Evolutionary conservation across 129 eudicot genomes (phyloP).

Genomic region (Smallanthus sonchifolius): DNA sequence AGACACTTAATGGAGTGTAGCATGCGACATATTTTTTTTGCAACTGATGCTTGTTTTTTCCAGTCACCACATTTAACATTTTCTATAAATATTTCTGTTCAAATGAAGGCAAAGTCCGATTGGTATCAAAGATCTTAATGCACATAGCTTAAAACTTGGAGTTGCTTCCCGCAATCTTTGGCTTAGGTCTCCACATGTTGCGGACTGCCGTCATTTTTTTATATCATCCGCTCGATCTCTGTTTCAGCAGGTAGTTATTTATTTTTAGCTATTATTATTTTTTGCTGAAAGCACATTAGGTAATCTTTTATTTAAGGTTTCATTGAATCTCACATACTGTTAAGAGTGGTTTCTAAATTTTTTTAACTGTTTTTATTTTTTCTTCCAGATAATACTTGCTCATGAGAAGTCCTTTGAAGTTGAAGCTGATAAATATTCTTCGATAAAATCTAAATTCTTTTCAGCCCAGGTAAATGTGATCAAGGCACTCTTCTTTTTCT

Average conservation of each 20-base stretch:
- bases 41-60: conserved; percentile 1
- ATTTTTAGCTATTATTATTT: background rate
- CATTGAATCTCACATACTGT: background rate
- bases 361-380: background rate
- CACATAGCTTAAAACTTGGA: conserved; percentile 66
- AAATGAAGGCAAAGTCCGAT: conserved; percentile 35
- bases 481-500: conserved; percentile 19
- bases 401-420: conserved; percentile 77
- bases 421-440: conserved; percentile 44
- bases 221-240: conserved; percentile 49
- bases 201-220: conserved; percentile 37
- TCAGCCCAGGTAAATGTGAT: conserved; percentile 31
- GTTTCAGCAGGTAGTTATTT: conserved; percentile 59
- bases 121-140: conserved; percentile 51
- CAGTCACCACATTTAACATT: background rate
- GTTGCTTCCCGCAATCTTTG: conserved; percentile 64
- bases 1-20: background rate
- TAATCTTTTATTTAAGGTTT: conserved; percentile 9
- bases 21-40: background rate
- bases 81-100: conserved; percentile 6
- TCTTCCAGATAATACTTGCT: conserved; percentile 66
- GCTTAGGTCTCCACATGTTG: conserved; percentile 43
- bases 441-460: conserved; percentile 34
- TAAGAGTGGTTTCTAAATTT: background rate
- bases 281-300: conserved; percentile 6